Evolutionary conservation across 805 yeast species (phyloP), one percentile per base, ranked within the genome.

Genomic region (Helenozyma rhizophorensis): DNA sequence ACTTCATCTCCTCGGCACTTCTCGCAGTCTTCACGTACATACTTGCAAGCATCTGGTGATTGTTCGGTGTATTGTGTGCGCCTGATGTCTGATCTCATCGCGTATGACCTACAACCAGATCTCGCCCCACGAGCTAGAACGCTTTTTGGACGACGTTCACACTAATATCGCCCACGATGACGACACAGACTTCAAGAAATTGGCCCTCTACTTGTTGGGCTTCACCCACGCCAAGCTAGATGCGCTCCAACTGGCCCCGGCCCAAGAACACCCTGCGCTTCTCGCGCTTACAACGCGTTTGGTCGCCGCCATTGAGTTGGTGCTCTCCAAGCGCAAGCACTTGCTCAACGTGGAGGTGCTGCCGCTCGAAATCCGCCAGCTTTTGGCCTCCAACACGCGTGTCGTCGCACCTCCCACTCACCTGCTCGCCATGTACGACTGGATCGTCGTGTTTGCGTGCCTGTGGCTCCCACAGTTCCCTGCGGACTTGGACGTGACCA

Each of bases 91-190:
- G n/a, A n/a, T n/a, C n/a, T n/a, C n/a, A n/a, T n/a, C 34, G 39
- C 25, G 37, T 9, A 23, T 39, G 15, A 39, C 43, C 9, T 33
- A 39, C 34, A 48, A 45, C 37, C 37, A 43, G 26, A 50, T 62
- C 31, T 39, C 50, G 32, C 32, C 48, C 13, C 36, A 42, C 9
- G 70, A 65, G 29, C 46, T 65, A 25, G 32, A 36, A 7, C 46
- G 39, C 36, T 65, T 66, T 34, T 50, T 66, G 14, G 45, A 51
- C 21, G 72, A 65, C 34, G 56, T 66, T 19, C 52, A 54, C 27
- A 42, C 34, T 21, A 58, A 60, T 34, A 51, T 63, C 29, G 47
- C 49, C 26, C 40, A 47, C 28, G 61, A 57, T 32, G 58, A 54
- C 22, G 33, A 35, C 19, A 53, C 65, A 9, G 68, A 66, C 42